Evolutionary conservation across 139 green algal species (phyloP), one percentile per base, ranked within the genome.

Genomic region (Chlorokybus atmophyticus): DNA sequence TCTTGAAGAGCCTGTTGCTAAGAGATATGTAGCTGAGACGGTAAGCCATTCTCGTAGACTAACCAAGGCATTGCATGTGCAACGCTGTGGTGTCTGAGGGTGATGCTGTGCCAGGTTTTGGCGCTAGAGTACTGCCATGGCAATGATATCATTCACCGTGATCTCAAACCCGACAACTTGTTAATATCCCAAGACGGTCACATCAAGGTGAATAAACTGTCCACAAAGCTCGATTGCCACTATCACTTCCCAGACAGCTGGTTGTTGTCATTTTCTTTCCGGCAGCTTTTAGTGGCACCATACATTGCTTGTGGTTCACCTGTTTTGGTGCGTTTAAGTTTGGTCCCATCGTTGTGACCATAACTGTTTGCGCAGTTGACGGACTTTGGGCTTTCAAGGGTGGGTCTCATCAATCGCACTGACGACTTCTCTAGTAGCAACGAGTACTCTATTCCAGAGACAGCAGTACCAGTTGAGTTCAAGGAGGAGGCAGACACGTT

Each of bases 151-250:
- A 85, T 95, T 41, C 86, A 95, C 66, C 74, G 88, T 3, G 90
- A 97, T 63, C 41, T 95, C 7, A 96, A 97, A 77, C 90, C 90
- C 0, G 91, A 97, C 75, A 97, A 97, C 72, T 70, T 97, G 53
- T 83, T 97, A 19, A 85, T 97, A 51, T 78, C 70, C 7, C 50
- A 59, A 14, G 60, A 89, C 29, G 90, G 90, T 10, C 90, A 95
- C 75, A 78, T 97, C 52, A 97, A 97, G 75, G 57, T 70, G 28
- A 27, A n/a, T n/a, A n/a, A n/a, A n/a, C n/a, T n/a, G n/a, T 79
- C 93, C 19, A 84, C 82, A 0, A 86, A 94, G n/a, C n/a, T n/a
- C n/a, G n/a, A n/a, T n/a, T n/a, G n/a, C n/a, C n/a, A n/a, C n/a
- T n/a, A n/a, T n/a, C n/a, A n/a, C n/a, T n/a, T n/a, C n/a, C n/a